A percentile compares a stretch with the other conserved stretches of the same genome.
These are phyloP conservation scores for Zymoseptoria pseudotritici DNA, from an alignment of 2,329 filamentous ascomycete species.

Conservation along the genomic window DNA sequence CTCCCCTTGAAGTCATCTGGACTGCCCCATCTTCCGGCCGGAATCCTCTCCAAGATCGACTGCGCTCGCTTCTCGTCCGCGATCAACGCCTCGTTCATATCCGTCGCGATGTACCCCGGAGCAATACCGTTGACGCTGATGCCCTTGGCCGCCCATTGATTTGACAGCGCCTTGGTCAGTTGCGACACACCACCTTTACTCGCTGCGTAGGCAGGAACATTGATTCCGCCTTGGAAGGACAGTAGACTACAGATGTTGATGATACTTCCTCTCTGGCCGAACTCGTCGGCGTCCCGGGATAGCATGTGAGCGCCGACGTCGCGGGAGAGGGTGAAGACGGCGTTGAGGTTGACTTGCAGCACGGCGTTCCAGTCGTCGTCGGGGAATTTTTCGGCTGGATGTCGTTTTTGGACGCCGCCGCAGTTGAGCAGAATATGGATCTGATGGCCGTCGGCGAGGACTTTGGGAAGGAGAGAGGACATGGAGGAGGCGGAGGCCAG, in stretches of 20 bases:
- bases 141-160: constrained; percentile 76
- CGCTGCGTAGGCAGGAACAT: constrained; percentile 80
- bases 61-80: constrained; percentile 60
- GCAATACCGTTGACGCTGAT: constrained; percentile 84
- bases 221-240: constrained; percentile 79
- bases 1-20: constrained; percentile 85
- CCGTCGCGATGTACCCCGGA: constrained; percentile 85
- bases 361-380: constrained; percentile 72
- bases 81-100: constrained; percentile 83
- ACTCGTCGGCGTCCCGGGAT: constrained; percentile 39
- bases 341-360: constrained; percentile 76
- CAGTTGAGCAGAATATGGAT: constrained; percentile 79
- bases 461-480: constrained; percentile 49
- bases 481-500: constrained; percentile 56
- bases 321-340: constrained; percentile 70
- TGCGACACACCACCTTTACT: constrained; percentile 80
- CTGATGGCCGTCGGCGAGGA: constrained; percentile 55
- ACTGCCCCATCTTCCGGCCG: constrained; percentile 72
- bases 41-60: constrained; percentile 73
- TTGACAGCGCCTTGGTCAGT: constrained; percentile 75
- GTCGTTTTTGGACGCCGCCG: constrained; percentile 75
- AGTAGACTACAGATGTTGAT: constrained; percentile 81
- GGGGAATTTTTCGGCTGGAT: constrained; percentile 68
- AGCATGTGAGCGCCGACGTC: constrained; percentile 78
- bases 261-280: constrained; percentile 59